A percentile compares a stretch with the other conserved stretches of the same genome.
phyloP scores from a whole-genome alignment of 2,329 filamentous ascomycete species.

The Ophiocordyceps unilateralis region DNA sequence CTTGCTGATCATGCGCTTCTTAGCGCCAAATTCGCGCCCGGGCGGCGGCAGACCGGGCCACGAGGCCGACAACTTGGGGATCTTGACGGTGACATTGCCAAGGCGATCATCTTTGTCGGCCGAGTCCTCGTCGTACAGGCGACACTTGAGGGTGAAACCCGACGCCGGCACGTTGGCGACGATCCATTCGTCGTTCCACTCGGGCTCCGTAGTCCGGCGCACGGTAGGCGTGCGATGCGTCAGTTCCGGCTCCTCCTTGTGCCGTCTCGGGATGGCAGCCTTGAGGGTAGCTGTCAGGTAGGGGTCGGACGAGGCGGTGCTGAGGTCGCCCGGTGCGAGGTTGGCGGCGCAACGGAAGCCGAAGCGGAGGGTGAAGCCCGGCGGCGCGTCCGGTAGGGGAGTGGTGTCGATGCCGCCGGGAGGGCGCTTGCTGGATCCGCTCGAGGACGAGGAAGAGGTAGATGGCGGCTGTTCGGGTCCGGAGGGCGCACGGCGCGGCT shows the following conservation, averaged over 20 bases:
- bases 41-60: slow-evolving; percentile 52
- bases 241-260: slow-evolving; percentile 72
- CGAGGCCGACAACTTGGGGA: slow-evolving; percentile 39
- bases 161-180: slow-evolving; percentile 70
- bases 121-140: slow-evolving; percentile 80
- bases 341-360: slow-evolving; percentile 69
- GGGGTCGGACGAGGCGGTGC: slow-evolving; percentile 64
- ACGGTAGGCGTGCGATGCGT: slow-evolving; percentile 61
- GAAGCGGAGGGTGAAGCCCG: slow-evolving; percentile 72
- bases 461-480: not conserved
- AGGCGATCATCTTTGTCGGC: slow-evolving; percentile 74
- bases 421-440: slow-evolving; percentile 25
- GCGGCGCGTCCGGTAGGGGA: slow-evolving; percentile 54
- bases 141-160: slow-evolving; percentile 71
- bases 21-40: slow-evolving; percentile 47
- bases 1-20: slow-evolving; percentile 76
- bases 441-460: not conserved
- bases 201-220: slow-evolving; percentile 52
- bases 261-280: slow-evolving; percentile 51
- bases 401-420: slow-evolving; percentile 68
- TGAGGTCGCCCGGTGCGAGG: slow-evolving; percentile 67
- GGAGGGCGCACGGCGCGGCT: not conserved
- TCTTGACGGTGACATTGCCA: slow-evolving; percentile 64
- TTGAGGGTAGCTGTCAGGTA: slow-evolving; percentile 64
- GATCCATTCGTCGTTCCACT: slow-evolving; percentile 75